These are phyloP conservation scores for Talaromyces amestolkiae DNA, from an alignment of 2,329 filamentous ascomycete species.

Conservation along the genomic window DNA sequence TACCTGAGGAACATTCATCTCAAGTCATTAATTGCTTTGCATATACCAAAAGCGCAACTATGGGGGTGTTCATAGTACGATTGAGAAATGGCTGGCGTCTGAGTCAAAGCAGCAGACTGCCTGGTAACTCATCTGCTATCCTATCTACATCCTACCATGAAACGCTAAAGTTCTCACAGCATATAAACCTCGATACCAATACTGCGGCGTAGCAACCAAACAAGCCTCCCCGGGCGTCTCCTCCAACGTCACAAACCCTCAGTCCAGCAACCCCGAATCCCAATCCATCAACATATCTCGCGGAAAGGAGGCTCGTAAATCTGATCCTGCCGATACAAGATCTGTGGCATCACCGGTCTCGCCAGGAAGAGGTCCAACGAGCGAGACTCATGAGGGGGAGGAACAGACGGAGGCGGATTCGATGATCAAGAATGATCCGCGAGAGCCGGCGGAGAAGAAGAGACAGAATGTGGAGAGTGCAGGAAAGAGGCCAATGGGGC, in stretches of 20 bases:
- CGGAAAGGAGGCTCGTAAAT: neutral
- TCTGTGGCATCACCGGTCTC: neutral
- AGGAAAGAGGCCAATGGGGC: neutral
- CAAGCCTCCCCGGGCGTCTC: neutral
- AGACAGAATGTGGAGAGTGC: neutral
- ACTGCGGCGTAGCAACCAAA: conserved; percentile 1
- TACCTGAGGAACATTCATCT: neutral
- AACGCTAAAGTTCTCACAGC: neutral
- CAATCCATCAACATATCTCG: neutral
- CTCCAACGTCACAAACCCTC: neutral
- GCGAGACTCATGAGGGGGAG: neutral
- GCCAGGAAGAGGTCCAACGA: neutral
- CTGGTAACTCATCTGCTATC: neutral
- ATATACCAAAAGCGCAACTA: neutral
- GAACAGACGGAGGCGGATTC: neutral
- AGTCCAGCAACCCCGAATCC: neutral
- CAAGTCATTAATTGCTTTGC: neutral
- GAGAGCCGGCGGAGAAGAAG: neutral
- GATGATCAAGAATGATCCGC: neutral
- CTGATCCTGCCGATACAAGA: neutral
- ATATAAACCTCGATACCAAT: neutral
- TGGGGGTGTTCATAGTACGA: neutral
- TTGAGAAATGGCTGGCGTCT: neutral
- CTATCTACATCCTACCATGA: neutral
- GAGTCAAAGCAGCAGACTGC: neutral